phyloP scores from a whole-genome alignment of 1,139 yeast species.

The Casaregolazyma lundiana region DNA sequence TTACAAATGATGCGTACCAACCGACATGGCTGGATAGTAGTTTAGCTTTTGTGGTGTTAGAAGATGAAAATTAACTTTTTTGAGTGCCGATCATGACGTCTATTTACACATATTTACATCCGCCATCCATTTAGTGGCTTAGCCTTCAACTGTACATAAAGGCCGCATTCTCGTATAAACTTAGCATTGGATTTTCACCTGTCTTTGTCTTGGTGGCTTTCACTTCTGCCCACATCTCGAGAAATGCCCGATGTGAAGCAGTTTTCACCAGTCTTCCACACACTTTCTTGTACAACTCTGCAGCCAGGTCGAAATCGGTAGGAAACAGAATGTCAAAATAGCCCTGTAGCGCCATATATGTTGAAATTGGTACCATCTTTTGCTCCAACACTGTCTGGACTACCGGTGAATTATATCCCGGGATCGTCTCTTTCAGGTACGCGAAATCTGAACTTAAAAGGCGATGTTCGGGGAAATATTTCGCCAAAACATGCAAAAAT shows the following conservation, averaged over 20 bases:
- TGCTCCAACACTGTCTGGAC: conserved; percentile 74
- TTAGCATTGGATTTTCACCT: conserved; percentile 88
- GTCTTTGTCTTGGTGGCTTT: conserved; percentile 64
- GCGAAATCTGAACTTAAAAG: conserved; percentile 72
- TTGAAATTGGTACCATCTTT: conserved; percentile 61
- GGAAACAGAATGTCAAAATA: conserved; percentile 85
- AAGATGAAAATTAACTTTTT: too few relatives aligned
- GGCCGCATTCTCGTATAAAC: conserved; percentile 72
- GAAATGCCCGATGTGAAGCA: conserved; percentile 58
- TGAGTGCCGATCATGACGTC: too few relatives aligned
- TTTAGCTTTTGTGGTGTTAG: too few relatives aligned
- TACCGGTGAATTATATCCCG: conserved; percentile 73
- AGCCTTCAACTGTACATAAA: conserved; percentile 44
- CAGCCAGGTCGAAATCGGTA: conserved; percentile 64
- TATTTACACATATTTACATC: background rate
- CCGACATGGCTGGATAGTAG: too few relatives aligned
- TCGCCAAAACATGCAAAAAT: conserved; percentile 59
- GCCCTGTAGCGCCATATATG: conserved; percentile 81
- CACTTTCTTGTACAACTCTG: conserved; percentile 58
- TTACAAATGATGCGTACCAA: background rate
- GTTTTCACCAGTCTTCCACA: conserved; percentile 58
- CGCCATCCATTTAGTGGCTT: background rate
- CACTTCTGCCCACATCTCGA: conserved; percentile 67
- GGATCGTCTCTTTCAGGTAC: conserved; percentile 53
- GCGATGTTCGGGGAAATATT: conserved; percentile 71